Conservation (phyloP, 345 rosid species). For the Salix brachista region DNA sequence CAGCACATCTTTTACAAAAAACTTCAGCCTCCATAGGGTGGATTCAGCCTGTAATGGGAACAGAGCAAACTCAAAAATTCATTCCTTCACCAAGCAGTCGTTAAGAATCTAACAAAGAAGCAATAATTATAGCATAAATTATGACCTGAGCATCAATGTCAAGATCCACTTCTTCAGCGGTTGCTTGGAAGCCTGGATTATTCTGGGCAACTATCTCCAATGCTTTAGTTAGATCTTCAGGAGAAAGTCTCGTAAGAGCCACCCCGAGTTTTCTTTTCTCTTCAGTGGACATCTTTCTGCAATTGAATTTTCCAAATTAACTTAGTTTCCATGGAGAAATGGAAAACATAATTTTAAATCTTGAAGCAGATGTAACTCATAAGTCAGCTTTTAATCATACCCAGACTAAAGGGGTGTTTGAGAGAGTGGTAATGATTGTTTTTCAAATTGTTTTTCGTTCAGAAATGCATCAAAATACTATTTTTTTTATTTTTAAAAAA, state of each 20-base stretch:
- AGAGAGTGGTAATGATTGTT: too few relatives aligned
- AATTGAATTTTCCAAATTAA: background rate
- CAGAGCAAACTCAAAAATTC: background rate
- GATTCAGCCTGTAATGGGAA: slow-evolving; percentile 53
- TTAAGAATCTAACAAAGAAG: background rate
- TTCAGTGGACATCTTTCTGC: slow-evolving; percentile 66
- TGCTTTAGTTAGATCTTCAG: slow-evolving; percentile 76
- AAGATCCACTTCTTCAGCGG: slow-evolving; percentile 74
- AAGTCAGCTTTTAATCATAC: background rate
- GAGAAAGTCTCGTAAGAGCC: slow-evolving; percentile 56
- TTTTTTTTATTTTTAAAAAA: too few relatives aligned
- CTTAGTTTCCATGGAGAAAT: background rate
- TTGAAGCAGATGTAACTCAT: background rate
- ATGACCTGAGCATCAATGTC: slow-evolving; percentile 79
- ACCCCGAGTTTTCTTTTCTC: slow-evolving; percentile 79
- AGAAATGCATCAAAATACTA: too few relatives aligned
- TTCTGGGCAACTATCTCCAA: slow-evolving; percentile 78
- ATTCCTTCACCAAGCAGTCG: background rate
- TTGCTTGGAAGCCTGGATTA: slow-evolving; percentile 57
- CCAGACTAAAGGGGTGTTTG: too few relatives aligned
- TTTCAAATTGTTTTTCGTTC: too few relatives aligned
- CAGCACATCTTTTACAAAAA: slow-evolving; percentile 72
- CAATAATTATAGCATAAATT: background rate
- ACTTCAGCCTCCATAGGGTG: slow-evolving; percentile 88
- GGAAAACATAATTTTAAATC: background rate